A percentile compares a stretch with the other conserved stretches of the same genome.
These are phyloP conservation scores for Neurospora sp. DNA, from an alignment of 495 filamentous ascomycete species.

Conservation along the genomic window DNA sequence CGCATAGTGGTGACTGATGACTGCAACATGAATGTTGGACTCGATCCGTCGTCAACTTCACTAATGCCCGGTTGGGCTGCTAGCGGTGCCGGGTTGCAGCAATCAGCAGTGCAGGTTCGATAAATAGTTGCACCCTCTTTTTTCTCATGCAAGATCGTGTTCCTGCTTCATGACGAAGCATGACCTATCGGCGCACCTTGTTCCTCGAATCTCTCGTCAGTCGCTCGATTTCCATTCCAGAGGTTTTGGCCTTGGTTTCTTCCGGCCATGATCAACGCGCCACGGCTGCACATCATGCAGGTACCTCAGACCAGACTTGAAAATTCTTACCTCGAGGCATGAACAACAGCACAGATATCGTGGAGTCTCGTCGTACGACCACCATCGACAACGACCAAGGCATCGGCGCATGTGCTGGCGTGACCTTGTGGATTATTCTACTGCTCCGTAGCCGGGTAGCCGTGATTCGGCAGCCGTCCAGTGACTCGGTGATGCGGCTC, in stretches of 20 bases:
- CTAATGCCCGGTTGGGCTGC: neutral
- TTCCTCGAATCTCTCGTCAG: neutral
- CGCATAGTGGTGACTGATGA: neutral
- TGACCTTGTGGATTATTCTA: neutral
- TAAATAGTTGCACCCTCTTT: neutral
- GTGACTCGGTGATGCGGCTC: neutral
- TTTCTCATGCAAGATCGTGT: neutral
- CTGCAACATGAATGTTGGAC: neutral
- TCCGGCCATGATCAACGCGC: slow-evolving; percentile 1
- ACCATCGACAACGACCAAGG: neutral
- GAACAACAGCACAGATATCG: neutral
- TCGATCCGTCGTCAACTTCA: neutral
- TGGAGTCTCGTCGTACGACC: neutral
- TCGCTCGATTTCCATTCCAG: neutral
- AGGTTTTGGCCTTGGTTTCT: neutral
- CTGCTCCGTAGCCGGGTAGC: neutral
- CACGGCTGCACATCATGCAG: slow-evolving; percentile 11
- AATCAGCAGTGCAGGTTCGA: neutral
- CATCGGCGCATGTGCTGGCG: neutral
- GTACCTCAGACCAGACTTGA: slow-evolving; percentile 4
- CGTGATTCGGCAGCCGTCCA: neutral
- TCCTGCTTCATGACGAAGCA: slow-evolving; percentile 1
- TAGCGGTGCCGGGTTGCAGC: neutral
- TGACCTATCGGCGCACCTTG: neutral
- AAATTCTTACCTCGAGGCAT: neutral